Evolutionary conservation across 2,329 filamentous ascomycete genomes (phyloP).

Genomic region (Clonostachys rhizophaga): DNA sequence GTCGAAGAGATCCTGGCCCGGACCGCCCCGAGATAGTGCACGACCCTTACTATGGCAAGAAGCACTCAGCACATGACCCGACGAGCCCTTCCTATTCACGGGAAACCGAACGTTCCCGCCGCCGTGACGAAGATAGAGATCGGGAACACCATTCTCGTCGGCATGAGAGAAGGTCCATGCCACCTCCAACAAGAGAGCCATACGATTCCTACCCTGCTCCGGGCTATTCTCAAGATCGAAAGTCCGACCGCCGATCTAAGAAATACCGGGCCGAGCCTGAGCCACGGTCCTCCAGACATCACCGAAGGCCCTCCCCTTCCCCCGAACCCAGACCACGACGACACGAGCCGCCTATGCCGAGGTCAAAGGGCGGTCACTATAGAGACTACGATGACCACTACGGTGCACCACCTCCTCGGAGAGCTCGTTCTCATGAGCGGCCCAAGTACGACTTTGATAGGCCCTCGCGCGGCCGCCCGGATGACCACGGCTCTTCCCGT

Average conservation of each 20-base stretch:
- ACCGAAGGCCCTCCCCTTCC: background rate
- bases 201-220: background rate
- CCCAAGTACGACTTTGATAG: too few relatives aligned
- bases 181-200: background rate
- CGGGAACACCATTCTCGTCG: background rate
- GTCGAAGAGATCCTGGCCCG: conserved; percentile 1
- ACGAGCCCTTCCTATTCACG: background rate
- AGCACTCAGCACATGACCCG: background rate
- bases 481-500: background rate
- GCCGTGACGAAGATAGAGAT: background rate
- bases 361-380: background rate
- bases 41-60: background rate
- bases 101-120: background rate
- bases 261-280: background rate
- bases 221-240: background rate
- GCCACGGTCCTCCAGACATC: background rate
- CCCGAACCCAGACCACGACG: background rate
- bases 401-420: conserved; percentile 5
- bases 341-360: background rate
- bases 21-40: background rate
- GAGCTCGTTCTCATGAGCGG: background rate
- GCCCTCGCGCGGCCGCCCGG: too few relatives aligned
- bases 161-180: conserved; percentile 1
- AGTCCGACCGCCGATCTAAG: background rate
- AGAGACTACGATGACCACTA: conserved; percentile 1